Evolutionary conservation across 306 rosid species (phyloP), one percentile per base, ranked within the genome.

Genomic region (Vicia faba): DNA sequence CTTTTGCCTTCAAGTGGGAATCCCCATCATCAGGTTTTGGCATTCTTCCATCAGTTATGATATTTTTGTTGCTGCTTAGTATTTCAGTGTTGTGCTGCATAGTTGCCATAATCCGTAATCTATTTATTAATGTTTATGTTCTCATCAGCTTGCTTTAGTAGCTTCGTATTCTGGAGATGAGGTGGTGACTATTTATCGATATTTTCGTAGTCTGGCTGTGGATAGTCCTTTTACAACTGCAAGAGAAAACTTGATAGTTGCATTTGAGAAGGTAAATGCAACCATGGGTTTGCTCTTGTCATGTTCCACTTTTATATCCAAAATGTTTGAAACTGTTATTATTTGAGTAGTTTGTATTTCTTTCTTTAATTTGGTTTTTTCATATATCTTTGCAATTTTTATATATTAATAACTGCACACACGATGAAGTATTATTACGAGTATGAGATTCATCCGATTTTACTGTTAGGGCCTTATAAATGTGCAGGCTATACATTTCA

Each of bases 121-220:
- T 5, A 5, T 11, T 44, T 28, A 78, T 44, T 11, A 11, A 79
- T 20, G 38, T 15, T 51, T 67, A 49, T 72, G 12, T 31, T 12
- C 14, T 61, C 29, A 75, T 43, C 84, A 92, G 97, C 97, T 92
- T 77, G 97, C 97, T 43, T 79, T 92, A 62, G 64, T 92, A 84
- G 95, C 97, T 76, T 89, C 97, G 35, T 92, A 92, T 79, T 85
- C 87, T n/a, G 97, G 92, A 69, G 95, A 92, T 70, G 96, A 89
- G 75, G 46, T 89, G 76, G 83, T 74, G 59, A 82, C 86, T 74
- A 82, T 92, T 61, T 92, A 92, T 87, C 84, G 96, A 16, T 92
- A 92, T 84, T 92, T 89, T 54, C 90, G 97, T 55, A 92, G 97
- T 70, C 66, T 92, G 80, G 96, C 95, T 0, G 92, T 89, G 71